Evolutionary conservation across 2,329 filamentous ascomycete genomes (phyloP), one percentile per base, ranked within the genome.

Genomic region (Taxawa tesnikishii): DNA sequence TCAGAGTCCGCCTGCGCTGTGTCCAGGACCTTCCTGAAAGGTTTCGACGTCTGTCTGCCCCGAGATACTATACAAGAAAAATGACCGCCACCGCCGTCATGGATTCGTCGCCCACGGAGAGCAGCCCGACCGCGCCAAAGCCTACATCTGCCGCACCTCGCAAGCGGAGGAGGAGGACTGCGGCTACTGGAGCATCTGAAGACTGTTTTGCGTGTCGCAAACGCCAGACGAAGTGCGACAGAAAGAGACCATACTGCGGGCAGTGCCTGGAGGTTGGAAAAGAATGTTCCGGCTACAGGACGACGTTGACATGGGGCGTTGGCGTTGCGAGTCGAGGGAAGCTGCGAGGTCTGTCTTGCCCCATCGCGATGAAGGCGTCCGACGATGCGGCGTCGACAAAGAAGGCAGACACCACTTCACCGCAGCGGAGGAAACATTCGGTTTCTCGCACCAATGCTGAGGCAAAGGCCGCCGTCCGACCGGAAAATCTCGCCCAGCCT

Each of bases 271-370:
- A 94, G 46, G 70, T 84, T 42, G 87, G 85, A 43, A 85, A 84
- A 54, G 85, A 93, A 52, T 96, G 88, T 62, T 85, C 83, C 16
- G 88, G 88, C 38, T 96, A 96, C 67, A 92, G 92, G 63, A 96
- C 88, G 11, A 87, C 88, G 46, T 68, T 96, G 58, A 96, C 88
- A 28, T 96, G 88, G 88, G 85, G 85, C 26, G 83, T 94, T 29
- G 88, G 88, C 31, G 88, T 96, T 37, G 88, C 88, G 35, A 94
- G 87, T 59, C 78, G 88, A 49, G 88, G 88, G 52, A 96, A 96
- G 65, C 75, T 96, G 41, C 75, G 88, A 40, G 88, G 88, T 24
- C 67, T 94, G 44, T 87, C 87, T 35, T 65, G 93, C 36, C 75
- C 75, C 7, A 60, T 79, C 31, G 64, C 66, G 24, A 67, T 65